A percentile compares a stretch with the other conserved stretches of the same genome.
Evolutionary conservation across 768 basidiomycete species (phyloP).

Genomic region (Melanogaster broomeanus): DNA sequence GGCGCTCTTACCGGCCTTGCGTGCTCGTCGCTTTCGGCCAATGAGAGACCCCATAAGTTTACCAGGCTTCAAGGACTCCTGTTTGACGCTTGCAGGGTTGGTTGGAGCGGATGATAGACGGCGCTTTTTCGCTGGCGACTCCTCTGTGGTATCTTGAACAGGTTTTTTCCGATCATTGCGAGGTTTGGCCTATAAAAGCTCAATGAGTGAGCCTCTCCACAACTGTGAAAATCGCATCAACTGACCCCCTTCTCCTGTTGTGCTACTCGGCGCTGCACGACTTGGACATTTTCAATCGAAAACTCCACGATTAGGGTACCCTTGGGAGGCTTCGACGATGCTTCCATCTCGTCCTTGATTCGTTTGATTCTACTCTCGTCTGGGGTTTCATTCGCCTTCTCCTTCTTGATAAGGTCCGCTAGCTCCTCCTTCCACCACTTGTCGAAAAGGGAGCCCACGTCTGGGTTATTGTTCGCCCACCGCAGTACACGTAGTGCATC

Average conservation of each 20-base stretch:
- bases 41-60: conserved; percentile 68
- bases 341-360: conserved; percentile 55
- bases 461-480: conserved; percentile 91
- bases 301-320: conserved; percentile 87
- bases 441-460: conserved; percentile 62
- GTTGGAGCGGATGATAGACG: conserved; percentile 28
- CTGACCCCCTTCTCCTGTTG: conserved; percentile 40
- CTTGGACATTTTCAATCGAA: conserved; percentile 93
- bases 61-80: conserved; percentile 28
- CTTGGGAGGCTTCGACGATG: conserved; percentile 37
- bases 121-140: conserved; percentile 43
- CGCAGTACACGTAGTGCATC: conserved; percentile 90
- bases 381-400: conserved; percentile 48
- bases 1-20: conserved; percentile 40
- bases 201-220: neutral
- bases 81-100: conserved; percentile 20
- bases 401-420: conserved; percentile 55
- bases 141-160: conserved; percentile 21
- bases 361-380: conserved; percentile 57
- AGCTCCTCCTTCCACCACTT: conserved; percentile 87
- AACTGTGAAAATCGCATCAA: neutral
- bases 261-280: conserved; percentile 73
- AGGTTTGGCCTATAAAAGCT: conserved; percentile 5
- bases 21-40: conserved; percentile 76
- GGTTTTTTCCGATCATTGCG: conserved; percentile 6